These are phyloP conservation scores for Exophiala bonariae DNA, from an alignment of 2,329 filamentous ascomycete genomes.

Conservation along the genomic window DNA sequence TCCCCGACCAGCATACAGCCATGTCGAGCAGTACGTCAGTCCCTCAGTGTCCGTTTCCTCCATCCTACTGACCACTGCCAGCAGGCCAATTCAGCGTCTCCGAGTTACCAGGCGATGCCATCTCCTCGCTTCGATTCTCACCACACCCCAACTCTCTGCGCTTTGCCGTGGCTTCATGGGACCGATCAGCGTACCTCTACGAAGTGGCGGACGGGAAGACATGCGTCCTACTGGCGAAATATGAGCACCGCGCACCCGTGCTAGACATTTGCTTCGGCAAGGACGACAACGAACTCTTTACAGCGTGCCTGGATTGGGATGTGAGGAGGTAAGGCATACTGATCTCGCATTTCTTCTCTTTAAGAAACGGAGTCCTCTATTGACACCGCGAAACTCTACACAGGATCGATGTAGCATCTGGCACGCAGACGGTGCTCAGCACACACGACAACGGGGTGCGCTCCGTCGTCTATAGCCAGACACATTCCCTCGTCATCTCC, in stretches of 20 bases:
- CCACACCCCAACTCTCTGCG: slow-evolving; percentile 70
- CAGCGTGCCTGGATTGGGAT: slow-evolving; percentile 80
- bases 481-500: slow-evolving; percentile 78
- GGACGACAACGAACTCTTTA: slow-evolving; percentile 80
- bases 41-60: too few relatives aligned
- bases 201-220: slow-evolving; percentile 69
- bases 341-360: too few relatives aligned
- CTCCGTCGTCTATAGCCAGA: slow-evolving; percentile 75
- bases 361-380: not conserved
- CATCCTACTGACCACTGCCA: not conserved
- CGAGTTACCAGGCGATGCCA: slow-evolving; percentile 79
- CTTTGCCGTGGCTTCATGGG: slow-evolving; percentile 92
- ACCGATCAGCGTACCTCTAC: slow-evolving; percentile 88
- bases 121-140: slow-evolving; percentile 84
- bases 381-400: not conserved
- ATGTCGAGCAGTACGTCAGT: too few relatives aligned
- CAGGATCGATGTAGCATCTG: slow-evolving; percentile 70
- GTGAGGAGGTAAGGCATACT: slow-evolving; percentile 66
- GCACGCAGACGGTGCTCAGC: slow-evolving; percentile 72
- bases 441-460: slow-evolving; percentile 79
- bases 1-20: too few relatives aligned
- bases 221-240: slow-evolving; percentile 36
- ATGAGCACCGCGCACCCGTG: slow-evolving; percentile 80
- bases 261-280: slow-evolving; percentile 89
- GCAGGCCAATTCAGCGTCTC: slow-evolving; percentile 78